phyloP scores from a whole-genome alignment of 257 asterid species.

The Solanum pinnatisectum region DNA sequence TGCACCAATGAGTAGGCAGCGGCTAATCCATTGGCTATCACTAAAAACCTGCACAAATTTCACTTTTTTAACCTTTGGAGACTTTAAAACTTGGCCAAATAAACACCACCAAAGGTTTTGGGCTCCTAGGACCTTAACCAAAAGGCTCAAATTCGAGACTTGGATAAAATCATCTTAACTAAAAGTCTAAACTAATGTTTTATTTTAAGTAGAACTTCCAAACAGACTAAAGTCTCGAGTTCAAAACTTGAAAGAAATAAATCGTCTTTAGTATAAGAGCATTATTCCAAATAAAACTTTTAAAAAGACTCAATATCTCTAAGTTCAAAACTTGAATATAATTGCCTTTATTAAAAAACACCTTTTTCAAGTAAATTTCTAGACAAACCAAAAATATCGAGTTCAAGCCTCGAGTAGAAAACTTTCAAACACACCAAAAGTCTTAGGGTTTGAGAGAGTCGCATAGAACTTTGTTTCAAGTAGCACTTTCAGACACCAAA shows the following conservation, averaged over 20 bases:
- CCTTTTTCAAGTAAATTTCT: not conserved
- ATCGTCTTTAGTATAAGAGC: not conserved
- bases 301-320: not conserved
- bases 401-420: not conserved
- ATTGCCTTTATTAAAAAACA: not conserved
- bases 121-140: not conserved
- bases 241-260: not conserved
- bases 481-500: not conserved
- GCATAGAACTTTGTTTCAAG: not conserved
- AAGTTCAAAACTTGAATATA: not conserved
- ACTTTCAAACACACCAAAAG: not conserved
- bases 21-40: slow-evolving; percentile 61
- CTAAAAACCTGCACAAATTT: slow-evolving; percentile 62
- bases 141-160: fast-evolving
- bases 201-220: not conserved
- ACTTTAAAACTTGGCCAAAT: not conserved
- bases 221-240: fast-evolving
- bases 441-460: not conserved
- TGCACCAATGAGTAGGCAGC: slow-evolving; percentile 85
- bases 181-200: not conserved
- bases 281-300: not conserved
- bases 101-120: not conserved
- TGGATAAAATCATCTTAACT: not conserved
- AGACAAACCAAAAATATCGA: fast-evolving
- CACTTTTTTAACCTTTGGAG: not conserved